Base-by-base conservation (phyloP, 352 stramenopile genomes). In the Phytophthora syringae region DNA sequence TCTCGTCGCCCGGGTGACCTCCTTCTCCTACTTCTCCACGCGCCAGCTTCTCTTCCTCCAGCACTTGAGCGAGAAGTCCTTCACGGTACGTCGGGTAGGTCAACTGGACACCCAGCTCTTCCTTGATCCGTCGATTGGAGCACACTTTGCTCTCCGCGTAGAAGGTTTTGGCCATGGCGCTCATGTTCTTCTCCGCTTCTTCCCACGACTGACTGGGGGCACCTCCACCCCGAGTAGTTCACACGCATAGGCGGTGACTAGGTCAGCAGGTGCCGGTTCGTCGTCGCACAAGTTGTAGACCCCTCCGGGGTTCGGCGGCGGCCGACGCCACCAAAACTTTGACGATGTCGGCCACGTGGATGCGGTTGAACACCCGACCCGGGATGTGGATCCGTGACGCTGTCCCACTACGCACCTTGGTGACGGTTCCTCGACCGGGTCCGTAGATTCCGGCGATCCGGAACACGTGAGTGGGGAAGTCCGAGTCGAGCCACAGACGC, bases 361-460 rank as follows among this genome's bases (percentile, higher is more conserved):
- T 86, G 24, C 93, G 84, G 58, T 96, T 97, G 59, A 98, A 96
- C 37, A 88, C 60, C 13, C 90, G 74, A 20, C 79, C 83, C 3
- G 89, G 82, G 16, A 97, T 72, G 58, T 94, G 71, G 34, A 95
- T 93, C 21, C 80, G 75, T 21, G 77, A 81, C 15, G 87, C 86
- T 2, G 73, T 66, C 24, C 85, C 84, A 15, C 77, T 86, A 21
- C 85, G 84, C 42, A 97, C 78, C 40, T 89, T 94, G 10, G 84
- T 85, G 48, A 98, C 70, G 5, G 88, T 87, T 13, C 90, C 93
- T 12, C 93, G 74, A 0, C 86, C 85, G 0, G 92, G 92, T 9
- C 93, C 93, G 65, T 98, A 98, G 65, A 98, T 98, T 5, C 92
- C 93, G 7, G 88, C 92, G 43, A 98, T 90, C 25, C 92, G 90